Evolutionary conservation across 371 early-diverging fungal genomes (phyloP).

Genomic region (Mucor circinelloides): DNA sequence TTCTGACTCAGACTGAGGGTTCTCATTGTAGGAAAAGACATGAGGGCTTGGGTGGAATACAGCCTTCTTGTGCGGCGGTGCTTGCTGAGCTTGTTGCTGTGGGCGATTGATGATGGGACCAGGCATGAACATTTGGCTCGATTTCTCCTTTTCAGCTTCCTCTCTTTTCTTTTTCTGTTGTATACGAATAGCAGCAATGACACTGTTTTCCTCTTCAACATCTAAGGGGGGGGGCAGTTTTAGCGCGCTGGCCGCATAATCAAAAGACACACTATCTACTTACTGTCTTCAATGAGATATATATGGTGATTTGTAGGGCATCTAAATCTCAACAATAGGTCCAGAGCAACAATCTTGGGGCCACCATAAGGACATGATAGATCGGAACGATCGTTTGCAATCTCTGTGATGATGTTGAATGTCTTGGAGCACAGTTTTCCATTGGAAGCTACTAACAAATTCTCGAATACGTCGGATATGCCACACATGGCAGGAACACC

Average conservation of each 20-base stretch:
- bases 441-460: slow-evolving; percentile 32
- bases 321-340: slow-evolving; percentile 56
- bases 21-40: slow-evolving; percentile 44
- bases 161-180: slow-evolving; percentile 13
- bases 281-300: slow-evolving; percentile 45
- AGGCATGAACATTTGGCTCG: slow-evolving; percentile 13
- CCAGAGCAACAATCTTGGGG: slow-evolving; percentile 57
- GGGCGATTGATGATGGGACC: slow-evolving; percentile 4
- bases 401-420: slow-evolving; percentile 50
- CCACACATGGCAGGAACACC: slow-evolving; percentile 41
- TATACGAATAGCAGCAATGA: slow-evolving; percentile 16
- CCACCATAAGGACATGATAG: slow-evolving; percentile 48
- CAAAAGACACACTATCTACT: slow-evolving; percentile 2
- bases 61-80: neutral
- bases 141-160: slow-evolving; percentile 11
- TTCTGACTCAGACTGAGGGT: slow-evolving; percentile 23
- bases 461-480: slow-evolving; percentile 41
- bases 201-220: slow-evolving; percentile 16
- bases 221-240: neutral
- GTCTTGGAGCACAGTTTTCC: slow-evolving; percentile 45
- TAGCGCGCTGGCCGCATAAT: neutral
- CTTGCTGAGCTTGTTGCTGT: neutral
- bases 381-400: slow-evolving; percentile 46
- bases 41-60: slow-evolving; percentile 42
- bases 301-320: slow-evolving; percentile 63